A percentile compares a stretch with the other conserved stretches of the same genome.
These are phyloP conservation scores for Aspergillus sclerotiicarbonarius DNA, from an alignment of 495 filamentous ascomycete species.

Conservation along the genomic window DNA sequence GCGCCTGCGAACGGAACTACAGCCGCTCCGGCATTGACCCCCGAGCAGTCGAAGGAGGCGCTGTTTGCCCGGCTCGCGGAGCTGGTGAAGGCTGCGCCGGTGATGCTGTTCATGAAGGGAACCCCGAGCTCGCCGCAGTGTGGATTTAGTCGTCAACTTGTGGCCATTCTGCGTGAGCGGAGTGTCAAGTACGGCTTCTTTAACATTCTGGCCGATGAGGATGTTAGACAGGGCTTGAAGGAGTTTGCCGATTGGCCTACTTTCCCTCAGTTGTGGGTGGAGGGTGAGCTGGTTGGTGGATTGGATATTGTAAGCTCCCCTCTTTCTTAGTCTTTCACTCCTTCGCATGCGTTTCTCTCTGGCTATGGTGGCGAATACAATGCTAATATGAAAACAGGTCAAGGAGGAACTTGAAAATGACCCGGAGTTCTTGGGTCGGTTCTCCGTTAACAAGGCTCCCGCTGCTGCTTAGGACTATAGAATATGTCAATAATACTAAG, in stretches of 20 bases:
- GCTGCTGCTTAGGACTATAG: slow-evolving; percentile 14
- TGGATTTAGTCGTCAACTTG: slow-evolving; percentile 88
- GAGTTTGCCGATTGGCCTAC: slow-evolving; percentile 96
- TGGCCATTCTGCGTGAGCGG: slow-evolving; percentile 78
- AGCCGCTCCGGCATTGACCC: slow-evolving; percentile 33
- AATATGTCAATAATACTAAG: slow-evolving; percentile 1
- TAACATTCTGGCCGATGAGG: slow-evolving; percentile 96
- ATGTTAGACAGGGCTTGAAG: slow-evolving; percentile 94
- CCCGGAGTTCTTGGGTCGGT: slow-evolving; percentile 73
- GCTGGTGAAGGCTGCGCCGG: slow-evolving; percentile 88
- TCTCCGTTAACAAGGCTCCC: slow-evolving; percentile 46
- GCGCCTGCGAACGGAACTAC: slow-evolving; percentile 30
- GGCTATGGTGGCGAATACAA: neutral
- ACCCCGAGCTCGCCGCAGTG: slow-evolving; percentile 90
- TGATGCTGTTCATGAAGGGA: slow-evolving; percentile 89
- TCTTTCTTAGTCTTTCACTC: slow-evolving; percentile 3
- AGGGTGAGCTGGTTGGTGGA: slow-evolving; percentile 82
- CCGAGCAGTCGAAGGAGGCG: slow-evolving; percentile 69
- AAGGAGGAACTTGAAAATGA: slow-evolving; percentile 74
- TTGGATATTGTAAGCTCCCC: slow-evolving; percentile 83
- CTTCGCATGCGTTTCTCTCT: slow-evolving; percentile 1
- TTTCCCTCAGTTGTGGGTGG: slow-evolving; percentile 85
- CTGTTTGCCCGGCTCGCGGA: slow-evolving; percentile 71
- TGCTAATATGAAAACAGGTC: slow-evolving; percentile 53
- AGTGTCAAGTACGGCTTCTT: slow-evolving; percentile 97